Base-by-base conservation (phyloP, 2,329 filamentous ascomycete species). In the Xylogone sp. region DNA sequence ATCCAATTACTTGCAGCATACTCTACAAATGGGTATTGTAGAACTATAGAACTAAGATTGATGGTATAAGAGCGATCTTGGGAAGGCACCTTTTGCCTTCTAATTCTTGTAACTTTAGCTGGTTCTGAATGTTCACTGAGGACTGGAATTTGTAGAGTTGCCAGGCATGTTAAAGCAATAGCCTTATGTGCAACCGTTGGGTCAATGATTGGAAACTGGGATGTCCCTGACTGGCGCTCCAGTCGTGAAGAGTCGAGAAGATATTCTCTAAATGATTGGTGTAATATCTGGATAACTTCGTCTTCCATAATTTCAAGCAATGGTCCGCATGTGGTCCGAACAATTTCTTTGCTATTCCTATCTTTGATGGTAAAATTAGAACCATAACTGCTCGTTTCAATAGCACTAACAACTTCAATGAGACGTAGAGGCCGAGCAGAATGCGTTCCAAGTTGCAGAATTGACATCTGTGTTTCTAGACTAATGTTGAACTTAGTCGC, bases 221-320 rank as follows among this genome's bases (percentile, higher is more conserved):
- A 13, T 16, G 10, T 34, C n/a, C n/a, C 31, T 20, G 22, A 43
- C 21, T 39, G 20, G 54, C 13, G 20, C 4, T 21, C 21, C 31
- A 31, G 39, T 29, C 58, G 43, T n/a, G 51, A 43, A 3, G n/a
- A 45, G 8, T 67, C 68, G 2, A 66, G 64, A 20, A 75, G 55
- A 48, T 71, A 76, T 52, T 77, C 73, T 3, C 73, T 75, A 43
- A 76, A 69, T 1, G 74, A 76, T 49, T 76, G 74, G 54, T 77
- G 74, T 9, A 76, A 69, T 7, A 75, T 67, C 18, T 67, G 66
- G 18, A 76, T 51, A 0, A 69, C 73, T 50, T 74, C 74, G 47
- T 76, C 71, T 21, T 72, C 69, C 2, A 72, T 56, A 19, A 75
- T 62, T 52, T 76, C 72, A 0, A 76, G 54, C 21, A 76, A 54